Conservation (phyloP, 495 filamentous ascomycete species). For the Penicillium steckii region DNA sequence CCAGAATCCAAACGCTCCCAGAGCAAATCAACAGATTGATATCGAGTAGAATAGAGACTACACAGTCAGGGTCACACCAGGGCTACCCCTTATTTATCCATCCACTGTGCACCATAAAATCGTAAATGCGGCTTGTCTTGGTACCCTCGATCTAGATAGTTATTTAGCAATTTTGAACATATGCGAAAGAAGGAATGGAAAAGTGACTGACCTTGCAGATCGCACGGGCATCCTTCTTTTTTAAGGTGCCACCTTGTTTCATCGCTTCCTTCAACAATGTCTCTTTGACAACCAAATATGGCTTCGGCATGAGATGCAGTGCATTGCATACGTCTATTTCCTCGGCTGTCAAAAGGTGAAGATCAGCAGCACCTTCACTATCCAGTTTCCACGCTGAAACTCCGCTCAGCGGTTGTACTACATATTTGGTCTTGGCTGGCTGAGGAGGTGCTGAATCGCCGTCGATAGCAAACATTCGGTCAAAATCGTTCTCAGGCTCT, state of each 20-base stretch:
- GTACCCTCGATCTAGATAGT: conserved; percentile 56
- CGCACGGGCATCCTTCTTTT: conserved; percentile 84
- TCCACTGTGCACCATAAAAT: conserved; percentile 89
- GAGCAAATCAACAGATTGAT: conserved; percentile 17
- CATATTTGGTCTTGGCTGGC: conserved; percentile 46
- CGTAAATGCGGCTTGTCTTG: conserved; percentile 73
- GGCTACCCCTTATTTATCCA: conserved; percentile 76
- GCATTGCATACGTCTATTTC: conserved; percentile 83
- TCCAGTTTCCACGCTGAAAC: conserved; percentile 66
- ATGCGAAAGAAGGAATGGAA: background rate
- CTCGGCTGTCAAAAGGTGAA: conserved; percentile 82
- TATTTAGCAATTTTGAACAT: conserved; percentile 15
- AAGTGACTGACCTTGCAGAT: conserved; percentile 55
- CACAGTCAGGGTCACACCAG: background rate
- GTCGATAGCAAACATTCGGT: conserved; percentile 42
- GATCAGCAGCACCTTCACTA: conserved; percentile 72
- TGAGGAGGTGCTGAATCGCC: conserved; percentile 42
- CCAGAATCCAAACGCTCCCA: conserved; percentile 16
- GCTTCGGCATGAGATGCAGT: conserved; percentile 82
- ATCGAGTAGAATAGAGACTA: conserved; percentile 12
- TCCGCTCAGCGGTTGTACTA: conserved; percentile 48
- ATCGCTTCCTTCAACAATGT: conserved; percentile 82
- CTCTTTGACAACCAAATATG: conserved; percentile 93
- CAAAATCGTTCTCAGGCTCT: conserved; percentile 39
- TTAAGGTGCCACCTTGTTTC: conserved; percentile 79